A percentile compares a stretch with the other conserved stretches of the same genome.
These are phyloP conservation scores for Globisporangium radiosum DNA, from an alignment of 352 stramenopile species.

Conservation along the genomic window DNA sequence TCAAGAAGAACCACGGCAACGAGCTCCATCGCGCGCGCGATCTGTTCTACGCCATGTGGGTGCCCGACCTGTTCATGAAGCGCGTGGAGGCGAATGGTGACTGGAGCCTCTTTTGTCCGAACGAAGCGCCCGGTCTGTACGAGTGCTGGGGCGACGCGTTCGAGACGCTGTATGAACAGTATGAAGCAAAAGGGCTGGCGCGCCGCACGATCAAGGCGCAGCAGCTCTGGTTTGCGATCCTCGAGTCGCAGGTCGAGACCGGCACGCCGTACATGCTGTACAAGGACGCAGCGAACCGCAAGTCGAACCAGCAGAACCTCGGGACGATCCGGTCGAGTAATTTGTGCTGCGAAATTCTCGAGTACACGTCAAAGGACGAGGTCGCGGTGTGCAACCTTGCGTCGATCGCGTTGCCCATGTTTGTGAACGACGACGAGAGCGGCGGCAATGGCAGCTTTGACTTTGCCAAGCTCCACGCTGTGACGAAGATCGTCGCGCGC, in stretches of 20 bases:
- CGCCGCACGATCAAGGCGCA: slow-evolving; percentile 96
- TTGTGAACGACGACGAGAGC: slow-evolving; percentile 67
- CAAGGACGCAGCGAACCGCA: slow-evolving; percentile 98
- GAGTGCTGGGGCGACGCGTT: slow-evolving; percentile 95
- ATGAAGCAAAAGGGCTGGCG: slow-evolving; percentile 93
- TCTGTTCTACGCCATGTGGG: slow-evolving; percentile 99
- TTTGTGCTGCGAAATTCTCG: slow-evolving; percentile 98
- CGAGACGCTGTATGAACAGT: slow-evolving; percentile 93
- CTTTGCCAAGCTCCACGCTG: slow-evolving; percentile 93
- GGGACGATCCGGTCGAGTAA: slow-evolving; percentile 99
- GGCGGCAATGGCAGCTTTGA: slow-evolving; percentile 67
- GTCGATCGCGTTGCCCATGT: slow-evolving; percentile 95
- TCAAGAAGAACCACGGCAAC: slow-evolving; percentile 99
- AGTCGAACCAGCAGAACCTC: slow-evolving; percentile 99
- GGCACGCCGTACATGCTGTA: slow-evolving; percentile 99
- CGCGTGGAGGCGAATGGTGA: slow-evolving; percentile 94
- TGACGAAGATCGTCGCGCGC: slow-evolving; percentile 94
- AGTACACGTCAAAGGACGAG: slow-evolving; percentile 98
- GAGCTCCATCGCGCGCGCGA: slow-evolving; percentile 96
- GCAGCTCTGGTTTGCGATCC: slow-evolving; percentile 98
- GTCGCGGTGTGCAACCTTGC: slow-evolving; percentile 99
- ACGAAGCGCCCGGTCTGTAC: slow-evolving; percentile 94
- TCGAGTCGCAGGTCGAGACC: slow-evolving; percentile 99
- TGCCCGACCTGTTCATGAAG: slow-evolving; percentile 99
- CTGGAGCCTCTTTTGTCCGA: slow-evolving; percentile 98